Conservation (phyloP, 495 filamentous ascomycete genomes). For the Aspergillus avenaceus region DNA sequence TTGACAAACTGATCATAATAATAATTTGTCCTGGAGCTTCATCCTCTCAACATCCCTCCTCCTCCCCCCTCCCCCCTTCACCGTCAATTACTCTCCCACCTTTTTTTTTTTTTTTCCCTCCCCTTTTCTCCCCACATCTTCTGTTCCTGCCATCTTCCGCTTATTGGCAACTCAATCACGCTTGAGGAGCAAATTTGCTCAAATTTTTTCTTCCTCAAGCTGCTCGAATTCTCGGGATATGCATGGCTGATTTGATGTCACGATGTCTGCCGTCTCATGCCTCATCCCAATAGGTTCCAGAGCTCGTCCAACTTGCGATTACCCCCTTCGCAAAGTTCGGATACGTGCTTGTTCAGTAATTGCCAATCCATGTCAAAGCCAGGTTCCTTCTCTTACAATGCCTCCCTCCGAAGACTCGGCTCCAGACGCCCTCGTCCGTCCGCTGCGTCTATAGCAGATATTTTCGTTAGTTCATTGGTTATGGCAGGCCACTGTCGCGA, state of each 20-base stretch:
- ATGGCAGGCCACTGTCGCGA: conserved; percentile 58
- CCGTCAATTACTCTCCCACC: too few relatives aligned
- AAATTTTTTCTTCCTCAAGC: conserved; percentile 8
- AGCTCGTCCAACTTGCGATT: conserved; percentile 49
- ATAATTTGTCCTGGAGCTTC: conserved; percentile 18
- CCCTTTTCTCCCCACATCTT: neutral
- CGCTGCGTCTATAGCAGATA: conserved; percentile 41
- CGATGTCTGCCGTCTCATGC: conserved; percentile 64
- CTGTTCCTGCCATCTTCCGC: conserved; percentile 6
- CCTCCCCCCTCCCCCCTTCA: conserved; percentile 1
- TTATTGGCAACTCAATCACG: neutral
- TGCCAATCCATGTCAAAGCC: conserved; percentile 30
- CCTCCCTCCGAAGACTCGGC: conserved; percentile 31
- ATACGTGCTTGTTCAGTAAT: conserved; percentile 31
- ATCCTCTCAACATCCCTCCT: conserved; percentile 8
- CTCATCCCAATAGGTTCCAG: conserved; percentile 51
- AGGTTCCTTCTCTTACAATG: conserved; percentile 24
- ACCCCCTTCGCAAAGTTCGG: conserved; percentile 42
- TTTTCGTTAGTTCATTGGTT: conserved; percentile 63
- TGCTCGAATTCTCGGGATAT: conserved; percentile 29
- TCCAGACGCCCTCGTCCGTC: conserved; percentile 38
- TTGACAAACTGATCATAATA: conserved; percentile 11
- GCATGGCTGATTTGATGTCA: conserved; percentile 46
- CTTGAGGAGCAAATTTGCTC: conserved; percentile 12
- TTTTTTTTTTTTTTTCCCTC: neutral